Conservation (phyloP, 768 basidiomycete species). For the Peribolospora baueri region DNA sequence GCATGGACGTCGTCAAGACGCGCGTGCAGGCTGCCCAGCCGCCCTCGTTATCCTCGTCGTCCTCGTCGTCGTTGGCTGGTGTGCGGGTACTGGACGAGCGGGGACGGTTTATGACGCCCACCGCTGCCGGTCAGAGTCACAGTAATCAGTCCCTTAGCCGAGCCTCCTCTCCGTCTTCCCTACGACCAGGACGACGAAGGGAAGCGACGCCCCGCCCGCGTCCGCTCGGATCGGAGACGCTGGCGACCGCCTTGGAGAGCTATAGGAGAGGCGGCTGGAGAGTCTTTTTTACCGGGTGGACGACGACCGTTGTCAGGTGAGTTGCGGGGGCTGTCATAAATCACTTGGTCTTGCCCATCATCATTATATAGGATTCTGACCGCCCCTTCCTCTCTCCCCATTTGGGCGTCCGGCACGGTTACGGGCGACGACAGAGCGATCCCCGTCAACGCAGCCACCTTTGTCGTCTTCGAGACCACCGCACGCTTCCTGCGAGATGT, state of each 20-base stretch:
- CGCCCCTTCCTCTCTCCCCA: too few species aligned
- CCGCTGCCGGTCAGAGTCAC: background rate
- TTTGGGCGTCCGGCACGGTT: too few species aligned
- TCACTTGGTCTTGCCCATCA: too few species aligned
- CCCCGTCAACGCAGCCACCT: too few species aligned
- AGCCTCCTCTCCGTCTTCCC: background rate
- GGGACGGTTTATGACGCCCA: background rate
- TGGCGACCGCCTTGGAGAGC: slow-evolving; percentile 21
- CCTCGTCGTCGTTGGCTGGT: background rate
- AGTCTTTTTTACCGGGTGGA: slow-evolving; percentile 53
- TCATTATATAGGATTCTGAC: too few species aligned
- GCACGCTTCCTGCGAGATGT: too few species aligned
- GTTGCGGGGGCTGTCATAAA: slow-evolving; percentile 24
- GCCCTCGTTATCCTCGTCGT: background rate
- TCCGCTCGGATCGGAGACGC: background rate
- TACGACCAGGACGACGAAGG: slow-evolving; percentile 32
- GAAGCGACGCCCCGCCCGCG: slow-evolving; percentile 14
- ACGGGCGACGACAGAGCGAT: too few species aligned
- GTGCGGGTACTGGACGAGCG: background rate
- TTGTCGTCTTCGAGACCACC: too few species aligned
- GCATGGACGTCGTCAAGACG: slow-evolving; percentile 73
- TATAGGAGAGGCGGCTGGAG: slow-evolving; percentile 38
- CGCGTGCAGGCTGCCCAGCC: slow-evolving; percentile 38
- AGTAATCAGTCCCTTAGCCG: background rate
- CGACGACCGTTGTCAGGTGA: slow-evolving; percentile 57